A percentile compares a stretch with the other conserved stretches of the same genome.
Evolutionary conservation across 2,329 filamentous ascomycete species (phyloP).

Genomic region (Aspergillus sp.): DNA sequence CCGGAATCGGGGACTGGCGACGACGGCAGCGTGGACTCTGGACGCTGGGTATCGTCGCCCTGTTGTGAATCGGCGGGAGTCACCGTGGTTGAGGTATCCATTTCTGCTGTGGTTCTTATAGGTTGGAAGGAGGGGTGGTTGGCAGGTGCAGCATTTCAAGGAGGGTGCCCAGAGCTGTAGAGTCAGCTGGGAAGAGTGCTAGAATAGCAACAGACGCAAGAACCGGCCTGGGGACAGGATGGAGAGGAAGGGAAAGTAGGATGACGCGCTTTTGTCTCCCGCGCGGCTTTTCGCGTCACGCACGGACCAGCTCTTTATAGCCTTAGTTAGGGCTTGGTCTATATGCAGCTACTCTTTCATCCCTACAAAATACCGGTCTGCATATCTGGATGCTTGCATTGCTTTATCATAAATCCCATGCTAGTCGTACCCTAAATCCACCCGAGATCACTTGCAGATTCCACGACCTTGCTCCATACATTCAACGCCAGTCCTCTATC

Average conservation of each 20-base stretch:
- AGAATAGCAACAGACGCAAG: not conserved
- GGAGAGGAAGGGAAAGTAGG: too few relatives aligned
- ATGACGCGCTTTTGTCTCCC: conserved; percentile 3
- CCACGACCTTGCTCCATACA: not conserved
- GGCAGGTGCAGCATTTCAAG: too few relatives aligned
- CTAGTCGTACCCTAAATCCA: too few relatives aligned
- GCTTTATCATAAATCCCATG: too few relatives aligned
- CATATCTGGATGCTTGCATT: too few relatives aligned
- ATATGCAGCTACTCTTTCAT: not conserved
- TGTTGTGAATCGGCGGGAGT: conserved; percentile 19
- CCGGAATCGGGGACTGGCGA: conserved; percentile 16
- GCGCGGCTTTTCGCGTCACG: conserved; percentile 27
- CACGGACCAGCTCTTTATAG: conserved; percentile 25
- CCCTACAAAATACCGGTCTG: not conserved
- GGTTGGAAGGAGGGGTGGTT: not conserved
- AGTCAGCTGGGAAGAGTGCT: too few relatives aligned
- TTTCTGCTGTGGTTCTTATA: not conserved
- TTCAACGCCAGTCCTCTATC: too few relatives aligned
- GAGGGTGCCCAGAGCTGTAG: too few relatives aligned
- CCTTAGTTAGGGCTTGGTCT: not conserved
- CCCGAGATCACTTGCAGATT: too few relatives aligned
- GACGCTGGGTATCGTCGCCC: conserved; percentile 15
- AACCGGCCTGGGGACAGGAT: not conserved
- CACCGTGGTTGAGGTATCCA: conserved; percentile 19
- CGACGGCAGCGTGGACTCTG: conserved; percentile 23